Conservation (phyloP, 768 basidiomycete species). For the Pholiota microspora region DNA sequence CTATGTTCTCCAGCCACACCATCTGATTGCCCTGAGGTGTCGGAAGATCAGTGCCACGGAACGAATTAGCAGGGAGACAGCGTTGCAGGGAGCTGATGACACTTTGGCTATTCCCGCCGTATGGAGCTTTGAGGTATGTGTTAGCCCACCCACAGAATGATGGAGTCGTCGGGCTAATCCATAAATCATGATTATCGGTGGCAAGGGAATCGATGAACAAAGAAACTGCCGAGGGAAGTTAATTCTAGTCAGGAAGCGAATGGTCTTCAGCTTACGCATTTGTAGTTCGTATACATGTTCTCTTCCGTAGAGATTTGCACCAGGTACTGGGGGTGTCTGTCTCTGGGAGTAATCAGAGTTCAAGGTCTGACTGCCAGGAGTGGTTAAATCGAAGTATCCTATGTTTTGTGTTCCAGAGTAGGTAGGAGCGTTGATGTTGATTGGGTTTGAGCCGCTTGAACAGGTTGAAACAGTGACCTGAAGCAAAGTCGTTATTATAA, state of each 20-base stretch:
- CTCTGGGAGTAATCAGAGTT: slow-evolving; percentile 1
- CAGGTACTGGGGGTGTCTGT: slow-evolving; percentile 1
- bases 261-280: not conserved
- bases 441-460: not conserved
- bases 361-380: slow-evolving; percentile 3
- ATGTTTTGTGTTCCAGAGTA: not conserved
- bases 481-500: not conserved
- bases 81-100: not conserved
- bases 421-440: not conserved
- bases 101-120: not conserved
- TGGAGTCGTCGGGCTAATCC: not conserved
- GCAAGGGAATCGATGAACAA: not conserved
- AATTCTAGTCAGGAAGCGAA: not conserved
- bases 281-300: slow-evolving; percentile 16
- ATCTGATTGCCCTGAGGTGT: slow-evolving; percentile 1
- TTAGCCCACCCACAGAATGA: not conserved
- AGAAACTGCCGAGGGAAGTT: not conserved
- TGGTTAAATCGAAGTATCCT: not conserved
- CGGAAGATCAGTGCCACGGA: not conserved
- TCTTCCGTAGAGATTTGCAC: slow-evolving; percentile 8
- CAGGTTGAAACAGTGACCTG: not conserved
- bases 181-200: not conserved
- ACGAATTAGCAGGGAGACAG: not conserved
- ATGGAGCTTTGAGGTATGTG: not conserved
- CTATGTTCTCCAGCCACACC: slow-evolving; percentile 3